Evolutionary conservation across 1,284 basidiomycete genomes (phyloP).

Genomic region (Marasmius sp.): DNA sequence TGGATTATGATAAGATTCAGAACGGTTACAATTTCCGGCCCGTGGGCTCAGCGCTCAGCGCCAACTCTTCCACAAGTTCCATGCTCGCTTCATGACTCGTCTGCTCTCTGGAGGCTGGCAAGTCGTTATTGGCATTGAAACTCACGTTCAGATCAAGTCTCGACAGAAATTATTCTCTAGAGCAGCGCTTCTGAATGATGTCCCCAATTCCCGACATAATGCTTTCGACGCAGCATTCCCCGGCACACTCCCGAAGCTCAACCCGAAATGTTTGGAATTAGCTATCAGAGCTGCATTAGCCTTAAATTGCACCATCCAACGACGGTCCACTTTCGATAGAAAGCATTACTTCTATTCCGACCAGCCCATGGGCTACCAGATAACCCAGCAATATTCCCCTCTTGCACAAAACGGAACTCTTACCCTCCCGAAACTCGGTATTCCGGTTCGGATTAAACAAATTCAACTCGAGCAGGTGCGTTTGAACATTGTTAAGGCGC

Average conservation of each 20-base stretch:
- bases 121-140: conserved; percentile 91
- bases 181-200: conserved; percentile 35
- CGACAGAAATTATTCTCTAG: conserved; percentile 89
- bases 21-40: no score
- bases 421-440: conserved; percentile 42
- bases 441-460: conserved; percentile 81
- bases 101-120: conserved; percentile 59
- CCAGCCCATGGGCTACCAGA: conserved; percentile 93
- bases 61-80: neutral
- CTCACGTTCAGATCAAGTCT: conserved; percentile 92
- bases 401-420: conserved; percentile 50
- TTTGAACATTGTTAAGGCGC: conserved; percentile 1
- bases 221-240: conserved; percentile 90
- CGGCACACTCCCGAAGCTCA: conserved; percentile 85
- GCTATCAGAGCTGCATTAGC: conserved; percentile 85
- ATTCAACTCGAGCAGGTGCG: conserved; percentile 93
- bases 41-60: neutral
- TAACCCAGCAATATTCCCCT: conserved; percentile 84
- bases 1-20: no score
- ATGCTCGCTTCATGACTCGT: conserved; percentile 15
- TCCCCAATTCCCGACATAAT: conserved; percentile 79
- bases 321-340: conserved; percentile 85
- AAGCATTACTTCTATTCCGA: conserved; percentile 99
- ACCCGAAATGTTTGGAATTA: conserved; percentile 78
- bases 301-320: conserved; percentile 71